Evolutionary conservation across 208 protist genomes (phyloP).

Genomic region (Trypanosoma scelopori): DNA sequence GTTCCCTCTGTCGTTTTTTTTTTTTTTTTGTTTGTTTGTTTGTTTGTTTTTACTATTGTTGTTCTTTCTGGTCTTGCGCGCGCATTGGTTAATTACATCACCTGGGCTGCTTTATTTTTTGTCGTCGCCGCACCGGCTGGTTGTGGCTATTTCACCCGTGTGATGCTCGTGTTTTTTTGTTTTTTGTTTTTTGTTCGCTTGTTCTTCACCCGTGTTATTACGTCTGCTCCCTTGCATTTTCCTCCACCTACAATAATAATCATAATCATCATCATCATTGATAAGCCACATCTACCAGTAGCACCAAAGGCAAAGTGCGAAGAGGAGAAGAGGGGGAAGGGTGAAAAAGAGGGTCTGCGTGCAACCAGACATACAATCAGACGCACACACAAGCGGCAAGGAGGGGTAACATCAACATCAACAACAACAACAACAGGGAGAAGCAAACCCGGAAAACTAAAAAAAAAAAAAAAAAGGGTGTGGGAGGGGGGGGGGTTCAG

Average conservation of each 20-base stretch:
- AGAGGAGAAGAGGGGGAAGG: not conserved
- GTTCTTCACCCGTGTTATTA: too few relatives aligned
- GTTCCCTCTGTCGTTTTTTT: not conserved
- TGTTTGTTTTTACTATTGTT: not conserved
- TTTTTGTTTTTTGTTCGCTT: too few relatives aligned
- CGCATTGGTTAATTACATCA: too few relatives aligned
- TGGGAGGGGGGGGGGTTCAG: not conserved
- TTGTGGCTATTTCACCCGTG: too few relatives aligned
- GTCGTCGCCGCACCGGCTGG: not conserved
- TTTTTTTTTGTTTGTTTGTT: too few relatives aligned
- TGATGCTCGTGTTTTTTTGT: not conserved
- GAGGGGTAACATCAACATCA: not conserved
- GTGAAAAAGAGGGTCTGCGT: constrained; percentile 1
- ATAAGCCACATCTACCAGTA: not conserved
- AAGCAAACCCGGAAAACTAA: not conserved
- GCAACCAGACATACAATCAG: not conserved
- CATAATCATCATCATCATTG: too few relatives aligned
- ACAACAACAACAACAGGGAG: too few relatives aligned
- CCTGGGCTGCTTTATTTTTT: not conserved
- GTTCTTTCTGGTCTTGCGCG: too few relatives aligned
- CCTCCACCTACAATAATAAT: not conserved
- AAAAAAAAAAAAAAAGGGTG: too few relatives aligned
- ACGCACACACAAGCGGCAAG: not conserved
- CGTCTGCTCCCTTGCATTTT: not conserved
- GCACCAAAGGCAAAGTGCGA: too few relatives aligned